Evolutionary conservation across 331 rosid species (phyloP).

Genomic region (Phaseolus coccineus): DNA sequence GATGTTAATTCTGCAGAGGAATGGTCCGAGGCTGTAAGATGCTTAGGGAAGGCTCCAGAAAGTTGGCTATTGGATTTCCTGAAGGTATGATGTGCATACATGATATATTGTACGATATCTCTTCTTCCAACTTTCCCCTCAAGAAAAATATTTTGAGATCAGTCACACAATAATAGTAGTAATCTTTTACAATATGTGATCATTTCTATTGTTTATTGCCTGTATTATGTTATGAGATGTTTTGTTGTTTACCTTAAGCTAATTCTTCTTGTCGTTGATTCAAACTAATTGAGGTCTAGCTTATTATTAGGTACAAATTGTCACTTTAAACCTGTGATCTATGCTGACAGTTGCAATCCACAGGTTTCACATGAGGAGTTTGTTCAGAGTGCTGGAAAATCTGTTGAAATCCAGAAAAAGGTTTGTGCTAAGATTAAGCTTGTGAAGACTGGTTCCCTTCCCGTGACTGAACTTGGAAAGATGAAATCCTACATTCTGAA

Average conservation of each 20-base stretch:
- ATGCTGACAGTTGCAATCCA: constrained; percentile 38
- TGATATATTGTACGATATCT: constrained; percentile 29
- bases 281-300: constrained; percentile 12
- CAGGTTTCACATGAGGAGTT: constrained; percentile 74
- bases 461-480: constrained; percentile 76
- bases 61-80: constrained; percentile 77
- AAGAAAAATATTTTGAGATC: constrained; percentile 11
- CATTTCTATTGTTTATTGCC: constrained; percentile 8
- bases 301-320: constrained; percentile 30
- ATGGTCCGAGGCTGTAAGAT: constrained; percentile 80
- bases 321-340: constrained; percentile 23
- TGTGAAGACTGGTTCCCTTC: constrained; percentile 68
- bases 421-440: constrained; percentile 75
- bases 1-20: constrained; percentile 55
- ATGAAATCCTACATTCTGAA: constrained; percentile 70
- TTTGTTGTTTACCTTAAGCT: constrained; percentile 31
- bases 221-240: constrained; percentile 4
- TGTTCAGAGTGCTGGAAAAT: constrained; percentile 51
- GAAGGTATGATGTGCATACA: constrained; percentile 68
- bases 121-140: constrained; percentile 30
- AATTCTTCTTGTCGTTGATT: constrained; percentile 24
- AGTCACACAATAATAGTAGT: neutral
- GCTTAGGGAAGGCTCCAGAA: constrained; percentile 83
- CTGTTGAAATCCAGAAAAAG: constrained; percentile 61
- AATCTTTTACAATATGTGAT: too few species aligned